phyloP scores from a whole-genome alignment of 2,329 filamentous ascomycete species.

The Botrytis medusae region DNA sequence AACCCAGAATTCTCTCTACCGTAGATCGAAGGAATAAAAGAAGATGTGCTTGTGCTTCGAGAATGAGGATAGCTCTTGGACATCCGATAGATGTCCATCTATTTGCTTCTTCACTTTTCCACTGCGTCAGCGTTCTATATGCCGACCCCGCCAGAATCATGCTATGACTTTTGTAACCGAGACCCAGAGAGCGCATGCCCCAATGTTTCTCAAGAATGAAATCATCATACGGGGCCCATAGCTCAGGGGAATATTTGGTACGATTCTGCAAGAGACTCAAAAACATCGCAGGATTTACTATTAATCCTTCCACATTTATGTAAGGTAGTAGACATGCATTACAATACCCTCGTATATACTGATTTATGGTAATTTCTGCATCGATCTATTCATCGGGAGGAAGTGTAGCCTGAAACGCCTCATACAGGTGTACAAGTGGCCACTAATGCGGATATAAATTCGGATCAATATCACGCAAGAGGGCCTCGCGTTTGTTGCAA shows the following conservation, averaged over 20 bases:
- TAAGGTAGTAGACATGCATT: neutral
- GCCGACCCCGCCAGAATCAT: neutral
- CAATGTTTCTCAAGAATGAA: neutral
- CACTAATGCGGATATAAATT: neutral
- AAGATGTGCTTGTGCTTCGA: slow-evolving; percentile 24
- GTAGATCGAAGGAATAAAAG: neutral
- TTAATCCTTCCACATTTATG: neutral
- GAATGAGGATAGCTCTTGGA: slow-evolving; percentile 21
- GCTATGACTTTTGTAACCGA: neutral
- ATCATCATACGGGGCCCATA: neutral
- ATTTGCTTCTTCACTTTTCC: slow-evolving; percentile 9
- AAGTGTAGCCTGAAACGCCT: neutral
- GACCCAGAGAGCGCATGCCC: neutral
- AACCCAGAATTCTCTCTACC: slow-evolving; percentile 17
- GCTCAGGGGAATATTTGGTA: neutral
- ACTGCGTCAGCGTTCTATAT: neutral
- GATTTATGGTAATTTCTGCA: neutral
- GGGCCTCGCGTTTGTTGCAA: neutral
- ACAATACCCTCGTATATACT: neutral
- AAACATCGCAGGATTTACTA: neutral
- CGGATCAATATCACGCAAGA: neutral
- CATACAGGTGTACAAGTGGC: neutral
- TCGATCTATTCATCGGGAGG: too few species aligned
- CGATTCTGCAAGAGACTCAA: neutral
- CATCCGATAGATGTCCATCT: slow-evolving; percentile 17